Conservation (phyloP, 2,329 filamentous ascomycete genomes). For the Aspergillus sp. region DNA sequence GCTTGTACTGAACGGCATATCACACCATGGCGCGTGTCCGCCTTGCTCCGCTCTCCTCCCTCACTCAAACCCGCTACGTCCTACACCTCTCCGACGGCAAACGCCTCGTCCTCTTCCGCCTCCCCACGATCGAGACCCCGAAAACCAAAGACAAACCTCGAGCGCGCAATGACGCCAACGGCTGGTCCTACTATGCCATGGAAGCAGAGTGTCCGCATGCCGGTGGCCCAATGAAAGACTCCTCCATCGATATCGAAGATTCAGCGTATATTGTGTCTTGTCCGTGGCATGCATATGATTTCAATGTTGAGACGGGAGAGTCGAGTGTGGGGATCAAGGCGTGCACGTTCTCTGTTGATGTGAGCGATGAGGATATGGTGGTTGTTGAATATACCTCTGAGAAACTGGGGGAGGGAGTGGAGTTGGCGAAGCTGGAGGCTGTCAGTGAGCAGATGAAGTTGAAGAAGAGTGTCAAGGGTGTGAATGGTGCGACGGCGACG, state of each 20-base stretch:
- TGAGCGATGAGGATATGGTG: slow-evolving; percentile 39
- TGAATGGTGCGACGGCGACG: background rate
- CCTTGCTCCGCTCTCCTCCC: slow-evolving; percentile 34
- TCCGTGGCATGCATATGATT: slow-evolving; percentile 54
- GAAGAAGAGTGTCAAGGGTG: slow-evolving; percentile 29
- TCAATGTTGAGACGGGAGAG: slow-evolving; percentile 53
- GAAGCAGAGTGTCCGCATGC: slow-evolving; percentile 53
- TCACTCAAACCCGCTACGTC: slow-evolving; percentile 47
- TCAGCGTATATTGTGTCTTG: slow-evolving; percentile 52
- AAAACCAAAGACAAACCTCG: slow-evolving; percentile 20
- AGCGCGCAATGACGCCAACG: slow-evolving; percentile 38
- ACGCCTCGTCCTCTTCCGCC: slow-evolving; percentile 49
- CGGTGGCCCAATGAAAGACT: slow-evolving; percentile 50
- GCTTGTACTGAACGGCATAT: background rate
- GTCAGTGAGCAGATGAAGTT: slow-evolving; percentile 51
- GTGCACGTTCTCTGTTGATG: slow-evolving; percentile 49
- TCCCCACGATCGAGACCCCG: slow-evolving; percentile 44
- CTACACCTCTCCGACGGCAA: slow-evolving; percentile 48
- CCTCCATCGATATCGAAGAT: slow-evolving; percentile 51
- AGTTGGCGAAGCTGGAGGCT: slow-evolving; percentile 39
- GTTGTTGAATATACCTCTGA: slow-evolving; percentile 36
- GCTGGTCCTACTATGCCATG: slow-evolving; percentile 53
- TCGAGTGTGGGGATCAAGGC: slow-evolving; percentile 52
- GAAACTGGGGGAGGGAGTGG: slow-evolving; percentile 26
- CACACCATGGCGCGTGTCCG: slow-evolving; percentile 22